Evolutionary conservation across 352 stramenopile species (phyloP), one percentile per base, ranked within the genome.

Genomic region (Pythium scleroteichum): DNA sequence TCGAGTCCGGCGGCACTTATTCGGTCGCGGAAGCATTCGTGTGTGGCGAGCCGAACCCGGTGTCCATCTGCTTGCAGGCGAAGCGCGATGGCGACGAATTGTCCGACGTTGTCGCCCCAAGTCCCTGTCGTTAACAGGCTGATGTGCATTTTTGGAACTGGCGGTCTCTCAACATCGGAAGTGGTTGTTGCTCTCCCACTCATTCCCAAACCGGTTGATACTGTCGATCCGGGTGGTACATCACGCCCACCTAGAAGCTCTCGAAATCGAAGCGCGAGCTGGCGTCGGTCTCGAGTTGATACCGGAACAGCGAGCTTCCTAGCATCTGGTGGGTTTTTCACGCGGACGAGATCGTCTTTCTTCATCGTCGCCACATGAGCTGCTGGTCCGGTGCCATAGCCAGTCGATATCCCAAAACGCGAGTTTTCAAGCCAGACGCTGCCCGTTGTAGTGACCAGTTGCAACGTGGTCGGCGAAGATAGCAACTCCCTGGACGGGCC

Each of bases 41-140:
- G 89, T 16, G 88, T 92, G 1, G 90, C 92, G 32, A 98, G 83
- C 5, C 94, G 78, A 0, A 98, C 91, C 23, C 82, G 78, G 66
- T 98, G 94, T 1, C 92, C 92, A 32, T 94, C 66, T 1, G 66
- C 62, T 64, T 85, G 64, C 12, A 98, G 73, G 10, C 75, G 58
- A 12, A 84, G 58, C 24, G 82, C 88, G 26, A 97, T 80, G 2
- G 71, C 75, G 27, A 91, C 72, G 55, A 78, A 92, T 27, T 86
- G 78, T 33, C 89, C 65, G 0, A 95, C 75, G 33, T 64, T 80
- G 59, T 92, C 83, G 24, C 73, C 69, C 72, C 81, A 87, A 22
- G 53, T 84, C 0, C 87, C 87, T 9, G 69, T 79, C 22, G 64
- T 75, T 55, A 87, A 69, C 66, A 90, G 74, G 44, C 75, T 80